Base-by-base conservation (phyloP, 805 yeast species). In the Kazachstania psychrophila region DNA sequence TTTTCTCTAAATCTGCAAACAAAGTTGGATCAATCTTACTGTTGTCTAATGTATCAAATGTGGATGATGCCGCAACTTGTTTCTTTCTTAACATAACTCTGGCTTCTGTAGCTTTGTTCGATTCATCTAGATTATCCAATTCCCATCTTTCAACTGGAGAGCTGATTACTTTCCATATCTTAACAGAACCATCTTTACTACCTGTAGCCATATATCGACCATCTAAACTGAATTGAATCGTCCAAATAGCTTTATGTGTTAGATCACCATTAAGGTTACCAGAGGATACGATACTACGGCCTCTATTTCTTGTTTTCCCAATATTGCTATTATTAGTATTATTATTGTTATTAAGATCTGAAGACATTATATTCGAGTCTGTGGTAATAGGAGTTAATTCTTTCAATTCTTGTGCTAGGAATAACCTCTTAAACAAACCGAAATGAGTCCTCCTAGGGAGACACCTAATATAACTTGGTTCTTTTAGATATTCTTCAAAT, bases 141-240 rank as follows among this genome's bases (percentile, higher is more conserved):
- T 69, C 78, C 43, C 74, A 57, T 45, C 94, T 62, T 46, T 83
- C 88, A 40, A 76, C 61, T 0, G 86, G 79, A 0, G 87, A 74
- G 3, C 83, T 65, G 0, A 86, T 73, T 5, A 84, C 94, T 55
- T 83, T 77, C 92, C 94, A 87, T 4, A 87, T 63, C 36, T 76
- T 65, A 11, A 88, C 67, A 1, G 67, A 57, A 3, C 79, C 70
- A 51, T 83, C 87, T 47, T 82, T 75, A 14, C 95, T 94, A 0
- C 89, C 95, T 2, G 82, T 73, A 0, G 95, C 95, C 48, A 88
- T 58, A 54, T 69, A 85, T 56, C 75, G 77, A 9, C 96, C 96
- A 59, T 88, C 94, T 10, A 58, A 58, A 39, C 83, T 77, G 58
- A 88, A 88, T 48, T 75, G 72, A 64, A 81, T 64, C 8, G 75